Base-by-base conservation (phyloP, 2,329 filamentous ascomycete species). In the Domatiomyces catenatus region DNA sequence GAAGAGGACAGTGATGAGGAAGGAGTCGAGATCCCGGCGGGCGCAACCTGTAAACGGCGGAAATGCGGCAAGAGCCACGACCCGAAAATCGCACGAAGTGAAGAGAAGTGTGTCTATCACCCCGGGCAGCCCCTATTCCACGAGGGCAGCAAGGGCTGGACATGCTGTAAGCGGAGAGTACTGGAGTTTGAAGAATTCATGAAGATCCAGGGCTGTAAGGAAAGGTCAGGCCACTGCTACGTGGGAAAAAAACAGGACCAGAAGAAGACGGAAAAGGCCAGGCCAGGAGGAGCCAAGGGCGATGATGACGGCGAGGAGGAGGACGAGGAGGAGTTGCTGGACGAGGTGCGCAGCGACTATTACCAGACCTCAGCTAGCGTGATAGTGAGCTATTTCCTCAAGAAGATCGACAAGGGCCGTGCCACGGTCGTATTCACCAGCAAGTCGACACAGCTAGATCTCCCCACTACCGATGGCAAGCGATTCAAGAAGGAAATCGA, bases 131-230 rank as follows among this genome's bases (percentile, higher is more conserved):
- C 92, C 20, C 83, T 98, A 58, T 98, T 98, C 71, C 92, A 98
- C 66, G 92, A 98, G 71, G 92, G 92, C 36, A 94, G 86, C 70
- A 98, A 98, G 72, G 92, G 92, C 1, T 98, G 92, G 75, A 88
- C 81, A 53, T 98, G 92, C 73, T 98, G 92, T 71, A 96, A 96
- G 77, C 76, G 87, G 61, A 78, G 88, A 39, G 92, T 98, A 52
- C 71, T 98, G 52, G 92, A 98, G 64, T 98, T 98, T 67, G 89
- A 98, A 66, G 84, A 96, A 67, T 98, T 98, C 69, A 81, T 98
- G 81, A 92, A 86, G 68, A 90, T 98, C 53, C 81, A 85, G 60
- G 92, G 92, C 1, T 98, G 92, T 70, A 81, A 80, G 65, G 88
- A 83, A 44, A 92, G 89, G 68, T 72, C 75, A 44, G 75, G 77